Evolutionary conservation across 495 filamentous ascomycete genomes (phyloP).

Genomic region (Annulohypoxylon maeteangense): DNA sequence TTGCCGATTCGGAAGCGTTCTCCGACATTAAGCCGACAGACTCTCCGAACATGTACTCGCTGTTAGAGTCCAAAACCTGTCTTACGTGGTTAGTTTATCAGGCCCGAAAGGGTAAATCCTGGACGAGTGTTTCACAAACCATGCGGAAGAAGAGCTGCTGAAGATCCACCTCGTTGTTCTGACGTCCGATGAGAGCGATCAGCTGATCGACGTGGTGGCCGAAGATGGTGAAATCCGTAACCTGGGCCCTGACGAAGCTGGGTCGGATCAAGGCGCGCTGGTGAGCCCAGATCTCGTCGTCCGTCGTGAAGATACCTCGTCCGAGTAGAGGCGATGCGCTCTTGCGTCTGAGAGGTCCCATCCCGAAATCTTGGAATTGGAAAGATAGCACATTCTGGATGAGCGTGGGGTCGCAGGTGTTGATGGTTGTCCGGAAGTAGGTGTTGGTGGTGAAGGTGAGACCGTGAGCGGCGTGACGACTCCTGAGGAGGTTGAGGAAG

Average conservation of each 20-base stretch:
- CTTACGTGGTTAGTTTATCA: slow-evolving; percentile 13
- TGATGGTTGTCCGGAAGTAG: slow-evolving; percentile 49
- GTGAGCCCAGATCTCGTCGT: slow-evolving; percentile 55
- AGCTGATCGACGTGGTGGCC: slow-evolving; percentile 61
- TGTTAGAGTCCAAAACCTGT: slow-evolving; percentile 70
- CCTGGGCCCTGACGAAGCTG: slow-evolving; percentile 50
- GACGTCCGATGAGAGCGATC: slow-evolving; percentile 51
- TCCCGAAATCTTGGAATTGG: slow-evolving; percentile 71
- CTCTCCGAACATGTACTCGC: slow-evolving; percentile 73
- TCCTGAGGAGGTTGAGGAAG: slow-evolving; percentile 43
- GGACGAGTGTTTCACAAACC: slow-evolving; percentile 20
- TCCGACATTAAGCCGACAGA: slow-evolving; percentile 47
- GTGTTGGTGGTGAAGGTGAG: slow-evolving; percentile 48
- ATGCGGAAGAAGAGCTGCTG: slow-evolving; percentile 71
- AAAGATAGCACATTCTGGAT: slow-evolving; percentile 74
- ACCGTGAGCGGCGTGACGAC: slow-evolving; percentile 41
- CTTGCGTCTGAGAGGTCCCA: slow-evolving; percentile 48
- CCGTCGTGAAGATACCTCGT: slow-evolving; percentile 59
- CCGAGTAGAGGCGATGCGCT: slow-evolving; percentile 55
- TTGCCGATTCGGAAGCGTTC: slow-evolving; percentile 36
- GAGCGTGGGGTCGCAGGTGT: slow-evolving; percentile 75
- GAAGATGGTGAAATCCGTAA: slow-evolving; percentile 61
- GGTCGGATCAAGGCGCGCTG: slow-evolving; percentile 56
- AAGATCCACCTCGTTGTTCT: slow-evolving; percentile 59
- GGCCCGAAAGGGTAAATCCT: neutral